Evolutionary conservation across 2,329 filamentous ascomycete species (phyloP).

Genomic region (Orbilia brochopaga): DNA sequence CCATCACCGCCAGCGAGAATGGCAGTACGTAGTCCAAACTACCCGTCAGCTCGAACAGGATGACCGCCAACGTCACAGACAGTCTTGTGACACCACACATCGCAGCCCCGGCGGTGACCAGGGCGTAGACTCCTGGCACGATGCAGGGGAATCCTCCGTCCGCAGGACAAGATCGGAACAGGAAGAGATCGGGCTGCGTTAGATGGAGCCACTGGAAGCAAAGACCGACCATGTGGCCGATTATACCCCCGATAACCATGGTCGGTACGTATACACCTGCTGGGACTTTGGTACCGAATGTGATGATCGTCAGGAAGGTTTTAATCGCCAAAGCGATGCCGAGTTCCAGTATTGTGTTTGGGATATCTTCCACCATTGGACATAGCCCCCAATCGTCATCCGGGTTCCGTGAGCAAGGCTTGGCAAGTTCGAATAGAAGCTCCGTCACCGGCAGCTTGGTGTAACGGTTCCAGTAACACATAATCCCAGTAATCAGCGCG

Average conservation of each 20-base stretch:
- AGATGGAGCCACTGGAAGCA: conserved; percentile 39
- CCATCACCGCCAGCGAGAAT: conserved; percentile 87
- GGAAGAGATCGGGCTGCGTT: conserved; percentile 69
- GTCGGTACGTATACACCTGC: conserved; percentile 95
- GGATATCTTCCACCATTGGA: conserved; percentile 77
- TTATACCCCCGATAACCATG: conserved; percentile 94
- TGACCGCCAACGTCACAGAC: conserved; percentile 91
- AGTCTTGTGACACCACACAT: conserved; percentile 97
- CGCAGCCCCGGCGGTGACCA: conserved; percentile 84
- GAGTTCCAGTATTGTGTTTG: conserved; percentile 73
- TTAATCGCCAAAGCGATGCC: conserved; percentile 86
- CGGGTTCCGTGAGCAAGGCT: conserved; percentile 77
- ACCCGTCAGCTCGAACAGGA: conserved; percentile 93
- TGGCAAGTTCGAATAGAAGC: conserved; percentile 85
- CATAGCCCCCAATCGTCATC: conserved; percentile 77
- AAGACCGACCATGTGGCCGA: conserved; percentile 71
- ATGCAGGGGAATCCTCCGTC: conserved; percentile 79
- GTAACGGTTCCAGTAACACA: conserved; percentile 92
- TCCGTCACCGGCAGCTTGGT: conserved; percentile 90
- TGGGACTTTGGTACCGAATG: conserved; percentile 71
- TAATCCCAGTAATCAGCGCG: conserved; percentile 78
- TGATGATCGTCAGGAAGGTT: conserved; percentile 71
- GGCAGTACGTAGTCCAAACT: conserved; percentile 94
- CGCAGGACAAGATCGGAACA: conserved; percentile 77
- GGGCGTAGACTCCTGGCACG: conserved; percentile 93